Percentiles rank a stretch among this genome's conserved stretches.
phyloP scores from a whole-genome alignment of 2,329 filamentous ascomycete genomes.

The Colletotrichum somersetense region DNA sequence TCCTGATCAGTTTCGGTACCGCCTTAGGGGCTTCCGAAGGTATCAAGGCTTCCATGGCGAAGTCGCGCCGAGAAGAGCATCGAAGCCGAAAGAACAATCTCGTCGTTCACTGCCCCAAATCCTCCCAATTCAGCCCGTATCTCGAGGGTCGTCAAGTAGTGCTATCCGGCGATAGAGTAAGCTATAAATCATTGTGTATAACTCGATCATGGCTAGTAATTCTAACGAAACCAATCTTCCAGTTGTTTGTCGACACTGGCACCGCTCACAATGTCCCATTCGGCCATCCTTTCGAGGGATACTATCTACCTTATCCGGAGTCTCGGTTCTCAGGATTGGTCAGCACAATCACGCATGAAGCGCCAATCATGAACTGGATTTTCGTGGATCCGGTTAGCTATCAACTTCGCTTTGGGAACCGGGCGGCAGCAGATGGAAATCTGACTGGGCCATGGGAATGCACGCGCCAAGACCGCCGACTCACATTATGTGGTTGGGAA shows the following conservation, averaged over 20 bases:
- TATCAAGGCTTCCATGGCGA: conserved; percentile 61
- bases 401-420: conserved; percentile 61
- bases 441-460: conserved; percentile 64
- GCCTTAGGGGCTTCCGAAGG: conserved; percentile 61
- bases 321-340: conserved; percentile 60
- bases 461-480: conserved; percentile 63
- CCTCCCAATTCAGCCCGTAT: conserved; percentile 57
- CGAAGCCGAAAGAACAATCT: conserved; percentile 62
- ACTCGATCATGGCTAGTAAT: background rate
- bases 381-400: conserved; percentile 60
- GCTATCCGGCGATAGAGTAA: conserved; percentile 58
- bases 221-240: background rate
- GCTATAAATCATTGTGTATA: background rate
- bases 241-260: conserved; percentile 62
- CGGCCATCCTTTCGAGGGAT: conserved; percentile 68
- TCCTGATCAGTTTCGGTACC: conserved; percentile 56
- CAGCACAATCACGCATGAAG: conserved; percentile 61
- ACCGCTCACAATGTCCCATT: conserved; percentile 47
- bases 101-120: conserved; percentile 60
- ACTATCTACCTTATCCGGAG: conserved; percentile 70
- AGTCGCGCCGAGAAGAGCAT: conserved; percentile 60
- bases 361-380: conserved; percentile 65
- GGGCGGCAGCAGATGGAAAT: conserved; percentile 57
- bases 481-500: conserved; percentile 64
- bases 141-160: conserved; percentile 61